These are phyloP conservation scores for Raffaelea albimanens DNA, from an alignment of 2,329 filamentous ascomycete genomes.

Conservation along the genomic window DNA sequence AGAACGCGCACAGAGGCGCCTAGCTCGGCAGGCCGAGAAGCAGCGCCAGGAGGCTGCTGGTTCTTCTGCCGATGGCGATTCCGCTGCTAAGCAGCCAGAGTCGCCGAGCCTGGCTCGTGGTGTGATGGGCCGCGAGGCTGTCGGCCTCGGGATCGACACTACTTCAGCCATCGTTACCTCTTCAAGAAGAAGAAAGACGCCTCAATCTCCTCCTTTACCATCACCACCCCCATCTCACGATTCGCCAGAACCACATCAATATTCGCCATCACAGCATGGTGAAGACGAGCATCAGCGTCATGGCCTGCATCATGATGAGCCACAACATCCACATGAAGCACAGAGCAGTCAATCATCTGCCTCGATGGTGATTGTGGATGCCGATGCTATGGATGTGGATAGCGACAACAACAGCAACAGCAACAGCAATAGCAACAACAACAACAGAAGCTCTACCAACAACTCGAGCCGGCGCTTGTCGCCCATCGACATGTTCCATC, in stretches of 20 bases:
- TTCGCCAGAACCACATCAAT: no score
- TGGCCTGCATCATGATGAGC: constrained; percentile 4
- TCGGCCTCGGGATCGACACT: constrained; percentile 43
- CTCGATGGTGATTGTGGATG: constrained; percentile 1
- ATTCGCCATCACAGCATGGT: no score
- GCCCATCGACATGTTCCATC: constrained; percentile 30
- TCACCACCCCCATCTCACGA: neutral
- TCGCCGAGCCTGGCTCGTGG: constrained; percentile 46
- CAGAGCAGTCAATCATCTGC: neutral
- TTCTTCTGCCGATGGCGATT: neutral
- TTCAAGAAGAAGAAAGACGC: constrained; percentile 36
- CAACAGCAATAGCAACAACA: neutral
- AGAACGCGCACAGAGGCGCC: constrained; percentile 53
- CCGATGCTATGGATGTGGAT: neutral
- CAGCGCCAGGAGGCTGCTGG: constrained; percentile 28
- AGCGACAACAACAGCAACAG: neutral
- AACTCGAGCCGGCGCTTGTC: constrained; percentile 7
- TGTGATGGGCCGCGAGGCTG: constrained; percentile 47
- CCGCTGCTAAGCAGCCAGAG: constrained; percentile 19
- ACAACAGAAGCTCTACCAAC: neutral
- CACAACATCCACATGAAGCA: neutral
- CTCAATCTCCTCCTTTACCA: neutral
- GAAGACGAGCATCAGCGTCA: no score
- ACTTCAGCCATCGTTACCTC: constrained; percentile 47
- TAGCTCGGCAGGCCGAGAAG: constrained; percentile 59